Conservation (phyloP, 73 alveolate genomes). For the Blepharisma japonicum region DNA sequence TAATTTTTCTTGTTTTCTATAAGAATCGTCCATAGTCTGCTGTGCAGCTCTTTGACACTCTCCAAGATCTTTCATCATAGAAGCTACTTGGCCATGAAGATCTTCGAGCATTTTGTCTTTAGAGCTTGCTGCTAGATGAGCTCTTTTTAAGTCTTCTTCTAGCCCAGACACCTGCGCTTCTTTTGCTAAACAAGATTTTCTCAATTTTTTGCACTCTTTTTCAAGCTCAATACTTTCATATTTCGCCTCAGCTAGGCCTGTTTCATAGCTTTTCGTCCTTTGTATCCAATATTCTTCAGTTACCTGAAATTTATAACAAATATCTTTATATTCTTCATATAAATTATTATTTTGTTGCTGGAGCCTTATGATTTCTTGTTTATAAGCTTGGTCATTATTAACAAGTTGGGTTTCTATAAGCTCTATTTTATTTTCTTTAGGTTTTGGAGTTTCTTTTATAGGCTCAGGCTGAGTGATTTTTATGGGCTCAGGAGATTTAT, state of each 20-base stretch:
- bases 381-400: neutral
- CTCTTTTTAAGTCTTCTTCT: neutral
- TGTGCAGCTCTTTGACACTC: constrained; percentile 14
- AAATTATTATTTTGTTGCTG: neutral
- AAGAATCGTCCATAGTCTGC: neutral
- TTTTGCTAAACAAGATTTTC: neutral
- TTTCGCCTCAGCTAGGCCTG: neutral
- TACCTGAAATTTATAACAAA: neutral
- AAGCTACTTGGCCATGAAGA: constrained; percentile 8
- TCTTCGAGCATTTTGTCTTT: constrained; percentile 4
- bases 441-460: neutral
- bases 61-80: constrained; percentile 21
- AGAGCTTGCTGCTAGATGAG: neutral
- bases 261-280: neutral
- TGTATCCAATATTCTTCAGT: constrained; percentile 13
- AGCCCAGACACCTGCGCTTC: neutral
- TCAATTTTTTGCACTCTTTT: constrained; percentile 2
- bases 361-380: no score
- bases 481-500: no score
- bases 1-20: constrained; percentile 25
- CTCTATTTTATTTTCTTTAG: neutral
- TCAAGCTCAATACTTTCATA: neutral
- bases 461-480: no score
- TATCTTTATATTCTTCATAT: constrained; percentile 13
- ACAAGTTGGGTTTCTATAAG: neutral